phyloP scores from a whole-genome alignment of 768 basidiomycete species.

The Psilocybe cyanescens region DNA sequence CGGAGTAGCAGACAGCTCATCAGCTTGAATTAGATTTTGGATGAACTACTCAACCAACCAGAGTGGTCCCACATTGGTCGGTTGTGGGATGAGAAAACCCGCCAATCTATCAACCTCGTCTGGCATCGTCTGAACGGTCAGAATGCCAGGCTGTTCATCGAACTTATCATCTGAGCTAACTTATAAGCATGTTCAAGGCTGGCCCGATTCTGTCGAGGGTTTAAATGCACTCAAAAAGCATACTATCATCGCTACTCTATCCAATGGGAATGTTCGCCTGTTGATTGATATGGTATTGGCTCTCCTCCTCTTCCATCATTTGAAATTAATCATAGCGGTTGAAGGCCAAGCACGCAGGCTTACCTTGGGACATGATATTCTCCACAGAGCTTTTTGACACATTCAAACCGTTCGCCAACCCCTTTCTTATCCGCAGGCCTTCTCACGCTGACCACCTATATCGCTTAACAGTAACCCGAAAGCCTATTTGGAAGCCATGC shows the following conservation, averaged over 20 bases:
- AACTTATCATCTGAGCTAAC: not conserved
- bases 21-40: conserved; percentile 49
- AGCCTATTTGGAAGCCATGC: conserved; percentile 51
- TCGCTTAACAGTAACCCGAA: conserved; percentile 46
- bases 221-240: conserved; percentile 55
- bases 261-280: conserved; percentile 67
- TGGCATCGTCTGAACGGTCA: conserved; percentile 66
- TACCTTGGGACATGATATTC: conserved; percentile 69
- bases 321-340: not conserved
- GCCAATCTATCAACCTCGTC: conserved; percentile 46
- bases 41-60: conserved; percentile 50
- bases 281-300: conserved; percentile 33
- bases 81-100: conserved; percentile 45
- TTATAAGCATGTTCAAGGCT: conserved; percentile 41
- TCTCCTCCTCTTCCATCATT: not conserved
- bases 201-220: conserved; percentile 57
- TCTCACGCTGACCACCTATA: not conserved
- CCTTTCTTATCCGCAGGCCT: not conserved
- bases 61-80: conserved; percentile 55
- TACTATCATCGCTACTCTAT: conserved; percentile 54
- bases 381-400: conserved; percentile 62
- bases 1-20: not conserved
- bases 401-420: conserved; percentile 59
- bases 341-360: conserved; percentile 61
- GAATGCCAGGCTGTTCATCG: not conserved